Conservation (phyloP, 78 protist species). For the Trichosphaerium sp. region DNA sequence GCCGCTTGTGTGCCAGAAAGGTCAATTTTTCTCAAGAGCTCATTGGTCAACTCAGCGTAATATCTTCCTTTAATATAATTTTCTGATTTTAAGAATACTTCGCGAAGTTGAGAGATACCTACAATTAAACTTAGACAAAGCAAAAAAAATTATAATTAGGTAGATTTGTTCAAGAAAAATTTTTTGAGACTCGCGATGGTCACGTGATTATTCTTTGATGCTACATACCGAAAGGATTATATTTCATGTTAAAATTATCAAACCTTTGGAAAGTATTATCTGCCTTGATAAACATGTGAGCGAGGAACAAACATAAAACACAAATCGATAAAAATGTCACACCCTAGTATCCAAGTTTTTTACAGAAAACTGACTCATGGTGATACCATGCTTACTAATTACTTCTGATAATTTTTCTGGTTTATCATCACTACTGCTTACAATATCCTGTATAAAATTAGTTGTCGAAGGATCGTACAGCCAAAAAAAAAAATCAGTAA, state of each 20-base stretch:
- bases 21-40: constrained; percentile 71
- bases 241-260: constrained; percentile 87
- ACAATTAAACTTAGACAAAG: too few species aligned
- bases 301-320: too few species aligned
- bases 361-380: constrained; percentile 62
- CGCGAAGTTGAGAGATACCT: constrained; percentile 59
- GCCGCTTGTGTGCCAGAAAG: constrained; percentile 76
- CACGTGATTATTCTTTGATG: too few species aligned
- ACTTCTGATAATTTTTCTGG: constrained; percentile 75
- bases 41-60: constrained; percentile 83
- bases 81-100: constrained; percentile 91
- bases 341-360: constrained; percentile 81
- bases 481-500: too few species aligned
- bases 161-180: neutral
- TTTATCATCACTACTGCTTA: constrained; percentile 54
- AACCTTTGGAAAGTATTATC: constrained; percentile 69
- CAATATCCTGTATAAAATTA: constrained; percentile 21
- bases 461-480: constrained; percentile 3
- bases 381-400: constrained; percentile 41
- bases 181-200: neutral
- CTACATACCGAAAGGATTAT: constrained; percentile 75
- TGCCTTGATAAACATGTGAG: too few species aligned
- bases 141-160: too few species aligned
- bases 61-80: constrained; percentile 82
- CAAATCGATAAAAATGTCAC: too few species aligned